These are phyloP conservation scores for Ophiosphaerella korrae DNA, from an alignment of 2,329 filamentous ascomycete species.

Conservation along the genomic window DNA sequence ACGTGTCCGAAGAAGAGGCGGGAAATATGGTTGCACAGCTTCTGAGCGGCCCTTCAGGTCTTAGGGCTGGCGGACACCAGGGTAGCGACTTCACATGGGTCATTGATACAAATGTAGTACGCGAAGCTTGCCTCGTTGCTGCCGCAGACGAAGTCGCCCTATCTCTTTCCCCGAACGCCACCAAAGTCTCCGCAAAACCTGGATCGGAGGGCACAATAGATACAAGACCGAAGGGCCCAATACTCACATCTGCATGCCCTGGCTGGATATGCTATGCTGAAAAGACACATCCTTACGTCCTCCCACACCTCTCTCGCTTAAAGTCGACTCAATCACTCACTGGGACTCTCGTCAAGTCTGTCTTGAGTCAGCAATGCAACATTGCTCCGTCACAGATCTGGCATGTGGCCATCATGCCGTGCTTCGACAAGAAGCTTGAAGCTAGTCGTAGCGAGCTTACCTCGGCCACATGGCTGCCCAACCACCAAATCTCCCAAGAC, in stretches of 20 bases:
- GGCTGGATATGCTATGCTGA: conserved; percentile 99
- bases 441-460: conserved; percentile 93
- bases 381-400: conserved; percentile 82
- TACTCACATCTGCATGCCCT: conserved; percentile 88
- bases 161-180: conserved; percentile 36
- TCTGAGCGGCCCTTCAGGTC: conserved; percentile 70
- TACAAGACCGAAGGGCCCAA: conserved; percentile 63
- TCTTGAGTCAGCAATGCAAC: conserved; percentile 72
- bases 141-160: conserved; percentile 55
- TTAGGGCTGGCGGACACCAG: conserved; percentile 72
- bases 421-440: conserved; percentile 98
- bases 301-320: conserved; percentile 86
- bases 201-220: conserved; percentile 41
- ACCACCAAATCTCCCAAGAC: conserved; percentile 24
- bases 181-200: conserved; percentile 26
- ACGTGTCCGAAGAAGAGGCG: conserved; percentile 73
- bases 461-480: conserved; percentile 69
- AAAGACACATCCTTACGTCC: conserved; percentile 92
- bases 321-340: conserved; percentile 94
- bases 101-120: conserved; percentile 82
- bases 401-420: conserved; percentile 96
- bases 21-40: conserved; percentile 83
- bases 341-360: conserved; percentile 87
- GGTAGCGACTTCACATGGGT: conserved; percentile 86
- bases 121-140: conserved; percentile 78